Base-by-base conservation (phyloP, 495 filamentous ascomycete genomes). In the Aspergillus saccharolyticus region DNA sequence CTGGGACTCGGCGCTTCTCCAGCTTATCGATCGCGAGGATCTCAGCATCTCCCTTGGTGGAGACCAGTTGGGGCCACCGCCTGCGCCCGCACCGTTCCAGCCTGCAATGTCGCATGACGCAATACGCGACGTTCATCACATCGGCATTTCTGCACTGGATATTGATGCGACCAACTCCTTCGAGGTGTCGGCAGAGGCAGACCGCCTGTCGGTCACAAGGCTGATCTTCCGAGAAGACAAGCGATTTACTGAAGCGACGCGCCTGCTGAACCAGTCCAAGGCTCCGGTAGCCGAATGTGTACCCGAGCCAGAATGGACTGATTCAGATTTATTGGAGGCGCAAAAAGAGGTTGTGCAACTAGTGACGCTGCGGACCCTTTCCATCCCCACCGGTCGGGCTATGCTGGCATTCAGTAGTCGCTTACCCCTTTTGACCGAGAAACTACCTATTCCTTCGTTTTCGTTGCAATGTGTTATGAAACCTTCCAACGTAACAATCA, bases 191-290 rank as follows among this genome's bases (percentile, higher is more conserved):
- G 81, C 85, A 15, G 91, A 91, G 63, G 83, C 85, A 28, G 92
- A 96, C 63, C 81, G 91, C 16, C 85, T 90, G 65, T 82, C 84
- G 1, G 82, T 97, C 10, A 90, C 92, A 15, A 81, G 85, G 44
- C 73, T 93, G 15, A 85, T 97, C 52, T 99, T 96, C 77, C 86
- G 85, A 51, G 90, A 97, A 52, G 94, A 99, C 62, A 84, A 88
- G 54, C 87, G 94, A 18, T 87, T 95, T 52, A 75, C 86, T 21
- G 94, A 97, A 69, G 93, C 90, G 2, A 81, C 82, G 42, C 81
- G 77, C 55, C 74, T 99, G 47, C 75, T 99, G 7, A 88, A 93
- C 48, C 89, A 91, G 22, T 79, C 83, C 9, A 89, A 87, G 60
- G 78, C 87, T 20, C 84, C 91, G 20, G 78, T 87, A n/a, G 85